Base-by-base conservation (phyloP, 1,139 yeast species). In the Geotrichum restrictum region DNA sequence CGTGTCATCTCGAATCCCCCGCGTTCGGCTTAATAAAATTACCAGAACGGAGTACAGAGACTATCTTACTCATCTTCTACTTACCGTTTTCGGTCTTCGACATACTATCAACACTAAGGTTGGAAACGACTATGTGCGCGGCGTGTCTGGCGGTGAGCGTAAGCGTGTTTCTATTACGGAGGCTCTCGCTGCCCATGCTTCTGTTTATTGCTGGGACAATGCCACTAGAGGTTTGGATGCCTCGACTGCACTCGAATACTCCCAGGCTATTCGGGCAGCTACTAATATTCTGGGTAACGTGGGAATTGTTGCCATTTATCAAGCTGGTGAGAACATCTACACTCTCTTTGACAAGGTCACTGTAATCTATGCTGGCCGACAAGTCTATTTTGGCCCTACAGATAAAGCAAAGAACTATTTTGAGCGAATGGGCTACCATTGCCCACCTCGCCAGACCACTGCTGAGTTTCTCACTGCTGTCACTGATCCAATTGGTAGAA, bases 191-290 rank as follows among this genome's bases (percentile, higher is more conserved):
- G 75, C 79, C 67, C 71, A 77, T 49, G 83, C 80, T 36, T 71
- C 79, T 6, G 67, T 82, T 45, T 79, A 79, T 60, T 78, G 82
- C 62, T 82, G 85, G 84, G 88, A 82, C 71, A 82, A 82, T 62
- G 81, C 86, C 16, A 82, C 87, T 8, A 74, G 86, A 67, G 88
- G 87, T 63, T 73, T 82, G 57, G 88, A 82, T 69, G 81, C 87
- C 18, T 79, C 86, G 10, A 81, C 86, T 31, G 87, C 87, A 29
- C 72, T 82, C 57, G 85, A 81, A 63, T 82, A 77, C 62, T 77
- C 85, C 29, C 76, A 75, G 62, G 81, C 83, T 49, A 72, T 82
- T 42, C 78, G 83, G 64, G 74, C 80, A 0, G 74, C 81, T 10
- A 80, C 87, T 6, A 74, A 75, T 57, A 67, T 81, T 62, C 69